Evolutionary conservation across 2,329 filamentous ascomycete species (phyloP), one percentile per base, ranked within the genome.

Genomic region (Verticillium zaregamsianum): DNA sequence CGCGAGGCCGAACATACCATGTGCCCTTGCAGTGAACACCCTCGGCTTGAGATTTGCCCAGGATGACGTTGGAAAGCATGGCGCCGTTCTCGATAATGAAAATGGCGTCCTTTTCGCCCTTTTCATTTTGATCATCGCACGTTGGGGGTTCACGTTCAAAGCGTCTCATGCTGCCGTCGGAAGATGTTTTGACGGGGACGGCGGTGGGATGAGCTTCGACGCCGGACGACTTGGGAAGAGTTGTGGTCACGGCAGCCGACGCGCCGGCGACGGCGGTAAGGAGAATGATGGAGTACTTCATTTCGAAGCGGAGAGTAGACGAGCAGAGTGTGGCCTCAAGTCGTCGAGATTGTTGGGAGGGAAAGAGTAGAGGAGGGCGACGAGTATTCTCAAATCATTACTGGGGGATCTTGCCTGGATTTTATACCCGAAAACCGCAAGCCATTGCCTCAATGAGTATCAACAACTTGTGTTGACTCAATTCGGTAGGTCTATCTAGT

Each of bases 91-190:
- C 69, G 17, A 79, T 72, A 49, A 77, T 69, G 63, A 79, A 79
- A 35, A 79, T 75, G 3, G 77, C 76, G 25, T 81, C 78, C 52
- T 59, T 55, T 11, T 20, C 68, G 67, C 71, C 71, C 58, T 79
- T 79, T 67, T 82, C 80, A 9, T 64, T 62, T 66, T 81, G 68
- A 2, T 66, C 76, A 28, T 65, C 72, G 69, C 80, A 82, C 31
- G 69, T 70, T 17, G 39, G 31, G 5, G 57, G 70, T 61, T 73
- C 76, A 63, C 81, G 79, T 61, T 80, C 81, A 69, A 73, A 82
- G 57, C 74, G 73, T 67, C 77, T 74, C 79, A 82, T 80, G 23
- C 73, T 77, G 59, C 81, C 80, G 65, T 83, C 81, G 63, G 79
- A 80, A 28, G 66, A 69, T 20, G 71, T 72, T 25, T 71, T 72